Conservation (phyloP, 768 basidiomycete genomes). For the Hysterangium stoloniferum region DNA sequence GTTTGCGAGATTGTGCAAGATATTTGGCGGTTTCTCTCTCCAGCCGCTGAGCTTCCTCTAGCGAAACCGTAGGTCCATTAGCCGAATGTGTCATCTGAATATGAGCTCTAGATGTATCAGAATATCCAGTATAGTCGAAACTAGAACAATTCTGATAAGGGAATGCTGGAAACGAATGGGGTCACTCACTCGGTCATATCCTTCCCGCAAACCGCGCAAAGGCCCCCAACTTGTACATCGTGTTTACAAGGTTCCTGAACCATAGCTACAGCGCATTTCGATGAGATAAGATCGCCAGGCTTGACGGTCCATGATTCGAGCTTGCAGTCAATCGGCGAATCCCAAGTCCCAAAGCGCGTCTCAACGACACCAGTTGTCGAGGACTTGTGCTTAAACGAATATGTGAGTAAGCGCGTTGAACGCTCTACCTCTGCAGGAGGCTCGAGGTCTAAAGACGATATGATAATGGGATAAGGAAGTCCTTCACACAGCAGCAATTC, state of each 20-base stretch:
- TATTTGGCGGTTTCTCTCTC: conserved; percentile 76
- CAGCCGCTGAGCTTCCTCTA: conserved; percentile 86
- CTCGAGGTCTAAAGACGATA: conserved; percentile 58
- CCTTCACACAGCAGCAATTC: conserved; percentile 64
- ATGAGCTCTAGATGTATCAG: conserved; percentile 76
- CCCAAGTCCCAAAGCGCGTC: conserved; percentile 85
- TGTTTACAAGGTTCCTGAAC: conserved; percentile 94
- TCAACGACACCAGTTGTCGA: conserved; percentile 44
- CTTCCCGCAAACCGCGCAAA: conserved; percentile 92
- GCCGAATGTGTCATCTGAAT: conserved; percentile 95
- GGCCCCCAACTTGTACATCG: conserved; percentile 83
- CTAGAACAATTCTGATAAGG: conserved; percentile 26
- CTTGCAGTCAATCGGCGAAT: conserved; percentile 75
- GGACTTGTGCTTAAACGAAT: conserved; percentile 64
- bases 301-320: conserved; percentile 65
- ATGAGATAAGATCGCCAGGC: conserved; percentile 55
- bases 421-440: conserved; percentile 44
- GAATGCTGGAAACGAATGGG: background rate
- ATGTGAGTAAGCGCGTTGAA: conserved; percentile 75
- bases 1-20: conserved; percentile 65
- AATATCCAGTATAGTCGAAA: conserved; percentile 81
- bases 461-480: conserved; percentile 83
- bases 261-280: conserved; percentile 51
- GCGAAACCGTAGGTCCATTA: conserved; percentile 83
- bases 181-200: conserved; percentile 80